Conservation (phyloP, 306 rosid species). For the Acacia acuminata region DNA sequence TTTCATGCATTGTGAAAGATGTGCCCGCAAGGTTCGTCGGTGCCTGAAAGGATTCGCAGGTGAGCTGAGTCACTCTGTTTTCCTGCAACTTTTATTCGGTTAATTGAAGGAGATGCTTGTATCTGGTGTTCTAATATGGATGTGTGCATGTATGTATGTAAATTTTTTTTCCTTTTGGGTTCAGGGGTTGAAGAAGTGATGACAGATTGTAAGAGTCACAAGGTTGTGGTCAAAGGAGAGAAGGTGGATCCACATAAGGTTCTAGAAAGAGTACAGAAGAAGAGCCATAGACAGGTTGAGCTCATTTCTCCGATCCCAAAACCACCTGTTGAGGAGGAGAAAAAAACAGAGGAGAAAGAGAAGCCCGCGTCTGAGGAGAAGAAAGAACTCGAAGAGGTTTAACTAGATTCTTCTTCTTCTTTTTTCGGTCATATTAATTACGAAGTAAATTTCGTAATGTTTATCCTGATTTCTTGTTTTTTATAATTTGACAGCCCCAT, state of each 20-base stretch:
- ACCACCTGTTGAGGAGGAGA: conserved; percentile 52
- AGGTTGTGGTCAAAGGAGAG: conserved; percentile 80
- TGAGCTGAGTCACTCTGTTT: background rate
- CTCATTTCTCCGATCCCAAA: conserved; percentile 78
- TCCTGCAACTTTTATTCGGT: background rate
- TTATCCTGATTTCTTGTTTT: background rate
- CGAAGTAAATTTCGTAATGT: background rate
- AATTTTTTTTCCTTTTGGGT: background rate
- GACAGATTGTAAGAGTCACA: conserved; percentile 64
- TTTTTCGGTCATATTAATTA: background rate
- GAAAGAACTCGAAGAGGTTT: conserved; percentile 76
- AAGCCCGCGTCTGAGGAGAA: conserved; percentile 65
- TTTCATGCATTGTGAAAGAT: conserved; percentile 78
- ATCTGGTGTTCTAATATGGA: background rate
- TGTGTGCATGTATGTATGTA: no score
- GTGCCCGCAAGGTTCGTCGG: conserved; percentile 48
- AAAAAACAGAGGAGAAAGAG: conserved; percentile 44
- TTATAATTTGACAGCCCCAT: conserved; percentile 37
- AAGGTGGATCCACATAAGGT: conserved; percentile 80
- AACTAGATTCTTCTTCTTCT: background rate
- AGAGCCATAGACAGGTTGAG: conserved; percentile 73
- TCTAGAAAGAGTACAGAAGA: conserved; percentile 73
- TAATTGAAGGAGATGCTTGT: background rate
- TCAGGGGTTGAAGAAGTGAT: conserved; percentile 75
- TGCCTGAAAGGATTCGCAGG: conserved; percentile 63